Percentiles rank a stretch among this genome's conserved stretches.
These are phyloP conservation scores for Bothriochloa decipiens DNA, from an alignment of 176 grass and related monocot species.

Conservation along the genomic window DNA sequence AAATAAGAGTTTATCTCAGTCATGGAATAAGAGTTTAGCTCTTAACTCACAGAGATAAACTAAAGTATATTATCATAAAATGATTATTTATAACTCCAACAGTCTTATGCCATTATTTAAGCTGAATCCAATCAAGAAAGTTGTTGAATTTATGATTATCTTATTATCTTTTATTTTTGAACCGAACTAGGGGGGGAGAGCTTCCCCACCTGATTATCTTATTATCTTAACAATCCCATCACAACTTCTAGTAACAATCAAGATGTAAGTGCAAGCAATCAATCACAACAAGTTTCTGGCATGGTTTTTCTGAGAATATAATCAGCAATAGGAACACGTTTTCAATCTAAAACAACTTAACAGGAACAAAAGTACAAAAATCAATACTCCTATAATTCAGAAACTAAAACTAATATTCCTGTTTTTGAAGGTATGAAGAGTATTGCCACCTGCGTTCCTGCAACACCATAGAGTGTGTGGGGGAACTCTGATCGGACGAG, in stretches of 20 bases:
- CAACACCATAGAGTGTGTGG: constrained; percentile 84
- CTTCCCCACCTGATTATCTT: too few relatives aligned
- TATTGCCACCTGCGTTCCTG: constrained; percentile 75
- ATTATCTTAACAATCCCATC: background rate
- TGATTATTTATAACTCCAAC: background rate
- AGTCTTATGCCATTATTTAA: background rate
- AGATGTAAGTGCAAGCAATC: background rate
- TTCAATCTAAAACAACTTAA: background rate
- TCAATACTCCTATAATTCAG: background rate
- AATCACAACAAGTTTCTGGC: background rate
- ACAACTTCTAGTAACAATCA: constrained; percentile 7
- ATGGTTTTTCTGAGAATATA: background rate
- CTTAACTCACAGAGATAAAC: too few relatives aligned
- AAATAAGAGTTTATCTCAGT: too few relatives aligned
- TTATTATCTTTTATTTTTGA: too few relatives aligned
- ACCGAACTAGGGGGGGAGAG: too few relatives aligned
- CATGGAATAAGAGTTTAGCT: too few relatives aligned
- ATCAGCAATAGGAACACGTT: background rate
- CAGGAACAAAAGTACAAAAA: background rate
- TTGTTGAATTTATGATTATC: background rate
- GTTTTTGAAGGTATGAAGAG: background rate
- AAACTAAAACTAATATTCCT: background rate
- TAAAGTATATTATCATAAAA: background rate
- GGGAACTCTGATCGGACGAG: constrained; percentile 82
- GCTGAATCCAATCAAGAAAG: background rate